Evolutionary conservation across 257 asterid species (phyloP).

Genomic region (Solanum verrucosum): DNA sequence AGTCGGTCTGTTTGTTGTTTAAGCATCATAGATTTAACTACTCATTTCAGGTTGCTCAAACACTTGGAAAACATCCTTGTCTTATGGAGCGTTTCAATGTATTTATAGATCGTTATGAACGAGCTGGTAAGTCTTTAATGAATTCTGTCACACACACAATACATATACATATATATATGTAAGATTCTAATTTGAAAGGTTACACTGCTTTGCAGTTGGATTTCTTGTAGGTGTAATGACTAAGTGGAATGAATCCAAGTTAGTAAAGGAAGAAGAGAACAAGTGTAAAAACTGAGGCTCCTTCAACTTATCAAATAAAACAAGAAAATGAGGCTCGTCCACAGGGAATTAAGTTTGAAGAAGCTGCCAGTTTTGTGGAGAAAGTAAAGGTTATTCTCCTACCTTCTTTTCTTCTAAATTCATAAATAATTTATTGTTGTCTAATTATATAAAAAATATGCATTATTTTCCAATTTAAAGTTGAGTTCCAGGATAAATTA

Average conservation of each 20-base stretch:
- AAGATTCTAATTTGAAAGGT: background rate
- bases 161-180: background rate
- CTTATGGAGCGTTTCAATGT: slow-evolving; percentile 84
- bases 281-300: background rate
- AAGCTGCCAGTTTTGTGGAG: background rate
- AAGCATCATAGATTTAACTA: background rate
- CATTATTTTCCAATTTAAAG: too few relatives aligned
- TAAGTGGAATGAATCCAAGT: slow-evolving; percentile 63
- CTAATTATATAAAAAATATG: too few relatives aligned
- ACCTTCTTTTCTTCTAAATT: background rate
- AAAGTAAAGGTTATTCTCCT: background rate
- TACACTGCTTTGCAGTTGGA: slow-evolving; percentile 49
- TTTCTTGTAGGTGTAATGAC: slow-evolving; percentile 88
- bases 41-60: slow-evolving; percentile 55
- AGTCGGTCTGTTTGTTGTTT: background rate
- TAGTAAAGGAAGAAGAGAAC: slow-evolving; percentile 51
- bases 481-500: too few relatives aligned
- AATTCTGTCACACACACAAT: background rate
- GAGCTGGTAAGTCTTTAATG: slow-evolving; percentile 47
- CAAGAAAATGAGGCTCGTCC: background rate
- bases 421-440: background rate
- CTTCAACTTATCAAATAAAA: background rate
- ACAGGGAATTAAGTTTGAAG: background rate
- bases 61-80: slow-evolving; percentile 80
- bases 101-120: slow-evolving; percentile 77